phyloP scores from a whole-genome alignment of 345 rosid species.

The Citrus medica region DNA sequence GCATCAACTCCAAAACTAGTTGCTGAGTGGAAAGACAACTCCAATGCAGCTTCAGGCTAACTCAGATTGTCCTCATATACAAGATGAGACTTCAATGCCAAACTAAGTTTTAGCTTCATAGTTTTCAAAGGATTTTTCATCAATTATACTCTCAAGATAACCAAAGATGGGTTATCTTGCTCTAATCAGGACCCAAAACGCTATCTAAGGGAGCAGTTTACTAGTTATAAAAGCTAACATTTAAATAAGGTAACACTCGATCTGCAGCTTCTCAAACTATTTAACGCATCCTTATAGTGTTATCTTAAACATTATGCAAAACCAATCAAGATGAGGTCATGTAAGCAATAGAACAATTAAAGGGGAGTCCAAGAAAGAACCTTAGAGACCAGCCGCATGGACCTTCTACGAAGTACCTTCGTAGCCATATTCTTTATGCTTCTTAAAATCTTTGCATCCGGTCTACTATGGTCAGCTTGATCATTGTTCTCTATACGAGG shows the following conservation, averaged over 20 bases:
- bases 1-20: neutral
- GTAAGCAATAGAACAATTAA: neutral
- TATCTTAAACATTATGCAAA: neutral
- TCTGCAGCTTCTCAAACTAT: neutral
- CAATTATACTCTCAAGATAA: neutral
- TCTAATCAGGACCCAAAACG: neutral
- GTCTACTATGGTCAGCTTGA: slow-evolving; percentile 15
- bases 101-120: neutral
- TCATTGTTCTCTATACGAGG: slow-evolving; percentile 12
- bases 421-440: slow-evolving; percentile 25
- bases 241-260: neutral
- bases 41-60: neutral
- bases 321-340: neutral
- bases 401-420: slow-evolving; percentile 51
- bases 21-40: neutral
- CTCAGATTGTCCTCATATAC: too few species aligned
- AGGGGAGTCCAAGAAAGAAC: slow-evolving; percentile 26
- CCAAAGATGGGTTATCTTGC: neutral
- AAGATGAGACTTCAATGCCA: neutral
- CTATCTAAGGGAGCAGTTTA: neutral
- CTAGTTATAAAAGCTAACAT: neutral
- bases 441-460: slow-evolving; percentile 32
- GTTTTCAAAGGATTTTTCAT: neutral
- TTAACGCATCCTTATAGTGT: neutral
- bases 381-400: slow-evolving; percentile 60